These are phyloP conservation scores for Lumnitzera racemosa DNA, from an alignment of 345 rosid genomes.

Conservation along the genomic window DNA sequence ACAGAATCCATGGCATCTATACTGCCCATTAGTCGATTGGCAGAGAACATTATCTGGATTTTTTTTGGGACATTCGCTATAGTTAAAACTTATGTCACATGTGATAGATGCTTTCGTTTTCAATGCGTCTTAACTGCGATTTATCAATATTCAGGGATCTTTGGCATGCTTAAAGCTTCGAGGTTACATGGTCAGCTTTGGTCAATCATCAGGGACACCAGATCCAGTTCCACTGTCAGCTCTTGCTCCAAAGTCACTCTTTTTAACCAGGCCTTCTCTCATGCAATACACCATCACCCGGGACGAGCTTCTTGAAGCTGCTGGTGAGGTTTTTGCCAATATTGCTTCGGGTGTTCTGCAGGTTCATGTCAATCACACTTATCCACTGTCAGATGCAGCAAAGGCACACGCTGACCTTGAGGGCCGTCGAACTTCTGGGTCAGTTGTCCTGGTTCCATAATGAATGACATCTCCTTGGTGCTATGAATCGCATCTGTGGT, in stretches of 20 bases:
- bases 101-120: neutral
- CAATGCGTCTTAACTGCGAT: neutral
- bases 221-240: conserved; percentile 75
- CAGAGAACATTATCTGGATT: neutral
- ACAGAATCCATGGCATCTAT: too few species aligned
- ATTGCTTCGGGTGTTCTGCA: conserved; percentile 50
- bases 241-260: conserved; percentile 63
- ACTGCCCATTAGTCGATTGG: neutral
- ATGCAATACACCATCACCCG: conserved; percentile 62
- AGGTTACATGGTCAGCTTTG: conserved; percentile 83
- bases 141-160: conserved; percentile 50
- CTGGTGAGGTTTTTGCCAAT: conserved; percentile 63
- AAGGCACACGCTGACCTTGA: conserved; percentile 77
- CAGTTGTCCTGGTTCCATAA: conserved; percentile 71
- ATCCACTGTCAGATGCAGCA: conserved; percentile 64
- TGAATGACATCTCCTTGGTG: neutral
- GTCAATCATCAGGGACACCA: conserved; percentile 76
- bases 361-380: conserved; percentile 64
- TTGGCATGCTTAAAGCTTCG: conserved; percentile 65
- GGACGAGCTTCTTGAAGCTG: conserved; percentile 68
- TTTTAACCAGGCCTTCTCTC: conserved; percentile 73
- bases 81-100: neutral
- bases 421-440: conserved; percentile 60
- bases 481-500: too few species aligned
- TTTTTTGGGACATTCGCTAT: neutral